Evolutionary conservation across 2,329 filamentous ascomycete genomes (phyloP).

Genomic region (Xylariaceae sp.): DNA sequence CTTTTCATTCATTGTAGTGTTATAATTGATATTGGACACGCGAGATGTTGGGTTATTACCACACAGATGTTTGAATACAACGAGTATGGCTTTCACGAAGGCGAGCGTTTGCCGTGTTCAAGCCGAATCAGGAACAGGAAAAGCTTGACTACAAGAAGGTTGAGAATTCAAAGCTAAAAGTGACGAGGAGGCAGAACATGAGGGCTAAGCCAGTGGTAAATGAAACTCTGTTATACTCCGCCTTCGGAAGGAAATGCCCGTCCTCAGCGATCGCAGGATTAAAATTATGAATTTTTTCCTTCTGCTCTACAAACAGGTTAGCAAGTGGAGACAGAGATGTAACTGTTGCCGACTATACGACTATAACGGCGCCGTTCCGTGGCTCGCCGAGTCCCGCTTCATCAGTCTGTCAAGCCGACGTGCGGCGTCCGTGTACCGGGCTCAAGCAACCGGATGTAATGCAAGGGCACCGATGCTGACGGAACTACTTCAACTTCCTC

Average conservation of each 20-base stretch:
- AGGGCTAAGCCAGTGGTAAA: not conserved
- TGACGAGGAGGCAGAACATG: not conserved
- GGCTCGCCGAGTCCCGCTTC: conserved; percentile 26
- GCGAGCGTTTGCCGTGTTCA: conserved; percentile 6
- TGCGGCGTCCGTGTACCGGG: conserved; percentile 32
- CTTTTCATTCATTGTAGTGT: conserved; percentile 33
- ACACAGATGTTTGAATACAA: conserved; percentile 15
- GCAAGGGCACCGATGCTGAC: not conserved
- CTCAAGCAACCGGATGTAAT: conserved; percentile 23
- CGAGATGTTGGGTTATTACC: conserved; percentile 10
- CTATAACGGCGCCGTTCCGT: conserved; percentile 35
- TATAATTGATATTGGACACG: conserved; percentile 28
- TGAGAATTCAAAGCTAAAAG: not conserved
- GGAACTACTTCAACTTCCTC: not conserved
- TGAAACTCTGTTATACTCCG: too few relatives aligned
- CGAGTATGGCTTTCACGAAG: conserved; percentile 1
- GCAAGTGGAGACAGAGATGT: conserved; percentile 16
- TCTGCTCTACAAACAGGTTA: not conserved
- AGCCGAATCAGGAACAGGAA: conserved; percentile 1
- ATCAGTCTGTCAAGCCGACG: conserved; percentile 28
- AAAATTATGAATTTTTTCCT: conserved; percentile 3
- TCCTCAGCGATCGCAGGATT: conserved; percentile 11
- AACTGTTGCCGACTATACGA: conserved; percentile 22
- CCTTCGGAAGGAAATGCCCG: conserved; percentile 29
- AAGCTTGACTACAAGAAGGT: not conserved